Evolutionary conservation across 495 filamentous ascomycete genomes (phyloP), one percentile per base, ranked within the genome.

Genomic region (Hyphodiscus hymeniophilus): DNA sequence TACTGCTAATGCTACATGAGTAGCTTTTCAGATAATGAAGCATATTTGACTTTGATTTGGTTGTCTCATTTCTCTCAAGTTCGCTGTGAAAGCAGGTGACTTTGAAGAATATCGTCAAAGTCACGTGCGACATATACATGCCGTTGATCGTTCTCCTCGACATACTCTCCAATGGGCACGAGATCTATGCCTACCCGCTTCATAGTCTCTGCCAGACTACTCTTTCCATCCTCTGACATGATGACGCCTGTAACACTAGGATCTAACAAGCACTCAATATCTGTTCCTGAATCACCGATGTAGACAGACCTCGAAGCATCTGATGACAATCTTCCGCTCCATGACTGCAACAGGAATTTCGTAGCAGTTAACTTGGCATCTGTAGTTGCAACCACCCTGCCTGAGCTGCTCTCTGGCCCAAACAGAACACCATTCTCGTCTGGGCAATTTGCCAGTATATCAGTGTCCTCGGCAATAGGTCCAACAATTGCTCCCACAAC

Each of bases 221-320:
- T 48, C 12, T 43, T 7, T 32, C 42, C 38, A 28, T 53, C 30
- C 15, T 47, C 47, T 28, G 47, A 13, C 30, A 58, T 55, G 12
- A 58, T 31, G 36, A 58, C 47, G 0, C 45, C 48, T 8, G 28
- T 38, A 10, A 45, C 38, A 15, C 44, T 38, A 24, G 41, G 41
- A 0, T 33, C 45, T 0, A 36, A 23, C 20, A 58, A 43, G 36
- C 56, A 58, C 40, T 55, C 56, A 15, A 58, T 46, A 47, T 58
- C 56, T 17, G 52, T 58, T 12, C 46, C 45, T n/a, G 56, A 58
- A 31, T 58, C 56, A 17, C 56, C 56, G 10, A 58, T 38, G 45
- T 58, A 58, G 5, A 58, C 30, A 3, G 44, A n/a, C 23, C 39
- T 42, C 17, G 23, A 42, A 3, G 15, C 11, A 40, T 38, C 11